These are phyloP conservation scores for Marasmius oreades DNA, from an alignment of 1,284 basidiomycete genomes.

Conservation along the genomic window DNA sequence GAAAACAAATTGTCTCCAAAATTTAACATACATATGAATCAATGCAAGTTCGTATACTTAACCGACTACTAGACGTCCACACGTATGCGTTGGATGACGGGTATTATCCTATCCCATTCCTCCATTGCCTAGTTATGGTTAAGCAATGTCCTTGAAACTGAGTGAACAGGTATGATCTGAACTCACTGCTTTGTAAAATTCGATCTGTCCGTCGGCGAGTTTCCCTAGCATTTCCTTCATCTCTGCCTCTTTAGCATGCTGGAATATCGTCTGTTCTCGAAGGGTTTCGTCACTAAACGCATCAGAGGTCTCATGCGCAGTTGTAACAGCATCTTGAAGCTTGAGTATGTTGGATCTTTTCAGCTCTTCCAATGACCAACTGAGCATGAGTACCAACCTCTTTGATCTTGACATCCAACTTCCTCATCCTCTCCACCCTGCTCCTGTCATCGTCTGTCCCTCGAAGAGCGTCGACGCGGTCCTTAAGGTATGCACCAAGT, in stretches of 20 bases:
- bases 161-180: not conserved
- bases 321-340: conserved; percentile 95
- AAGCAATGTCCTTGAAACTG: conserved; percentile 8
- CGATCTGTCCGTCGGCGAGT: conserved; percentile 92
- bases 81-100: conserved; percentile 81
- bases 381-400: conserved; percentile 60
- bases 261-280: conserved; percentile 87
- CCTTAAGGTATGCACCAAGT: conserved; percentile 89
- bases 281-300: conserved; percentile 94
- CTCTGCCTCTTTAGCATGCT: conserved; percentile 87
- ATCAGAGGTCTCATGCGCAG: conserved; percentile 92
- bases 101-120: conserved; percentile 90
- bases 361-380: not conserved
- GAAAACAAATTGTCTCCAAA: no score
- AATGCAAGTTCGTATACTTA: not conserved
- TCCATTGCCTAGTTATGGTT: conserved; percentile 78
- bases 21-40: not conserved
- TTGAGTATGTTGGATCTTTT: conserved; percentile 27
- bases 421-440: conserved; percentile 88
- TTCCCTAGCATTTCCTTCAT: conserved; percentile 92
- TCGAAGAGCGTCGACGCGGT: conserved; percentile 86
- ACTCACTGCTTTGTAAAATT: conserved; percentile 84
- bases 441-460: conserved; percentile 94
- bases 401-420: conserved; percentile 90
- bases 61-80: conserved; percentile 66